A percentile compares a stretch with the other conserved stretches of the same genome.
Evolutionary conservation across 2,329 filamentous ascomycete species (phyloP).

Genomic region (Apiospora aurea): DNA sequence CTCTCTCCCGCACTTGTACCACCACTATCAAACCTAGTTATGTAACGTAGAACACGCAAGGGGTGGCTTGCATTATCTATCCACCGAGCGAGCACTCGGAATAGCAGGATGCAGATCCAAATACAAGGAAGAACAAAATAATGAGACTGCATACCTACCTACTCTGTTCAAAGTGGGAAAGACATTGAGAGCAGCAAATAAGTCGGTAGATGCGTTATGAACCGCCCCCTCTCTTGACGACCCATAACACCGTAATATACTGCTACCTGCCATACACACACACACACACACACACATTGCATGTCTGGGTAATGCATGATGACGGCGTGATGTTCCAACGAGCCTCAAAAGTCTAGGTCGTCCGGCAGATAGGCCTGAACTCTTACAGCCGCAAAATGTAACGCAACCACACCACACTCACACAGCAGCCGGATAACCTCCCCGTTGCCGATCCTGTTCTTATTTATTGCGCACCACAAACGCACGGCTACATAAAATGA

Average conservation of each 20-base stretch:
- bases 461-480: not conserved
- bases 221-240: not conserved
- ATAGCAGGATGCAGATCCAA: slow-evolving; percentile 13
- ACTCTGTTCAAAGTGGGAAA: not conserved
- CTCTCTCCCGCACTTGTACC: not conserved
- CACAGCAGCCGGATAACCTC: slow-evolving; percentile 1
- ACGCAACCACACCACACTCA: slow-evolving; percentile 3
- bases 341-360: slow-evolving; percentile 16
- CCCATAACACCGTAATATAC: not conserved
- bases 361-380: not conserved
- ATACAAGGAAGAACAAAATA: slow-evolving; percentile 12
- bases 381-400: slow-evolving; percentile 9
- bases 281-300: not conserved
- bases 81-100: not conserved
- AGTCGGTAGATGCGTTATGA: not conserved
- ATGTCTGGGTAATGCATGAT: slow-evolving; percentile 9
- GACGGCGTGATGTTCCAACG: slow-evolving; percentile 13
- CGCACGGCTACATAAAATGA: not conserved
- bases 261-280: not conserved
- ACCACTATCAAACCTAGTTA: slow-evolving; percentile 18
- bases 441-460: not conserved
- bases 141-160: not conserved
- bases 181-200: not conserved
- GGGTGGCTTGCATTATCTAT: slow-evolving; percentile 9
- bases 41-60: slow-evolving; percentile 6